A percentile compares a stretch with the other conserved stretches of the same genome.
Conservation (phyloP, 495 filamentous ascomycete species). For the Aspergillus biplanus region DNA sequence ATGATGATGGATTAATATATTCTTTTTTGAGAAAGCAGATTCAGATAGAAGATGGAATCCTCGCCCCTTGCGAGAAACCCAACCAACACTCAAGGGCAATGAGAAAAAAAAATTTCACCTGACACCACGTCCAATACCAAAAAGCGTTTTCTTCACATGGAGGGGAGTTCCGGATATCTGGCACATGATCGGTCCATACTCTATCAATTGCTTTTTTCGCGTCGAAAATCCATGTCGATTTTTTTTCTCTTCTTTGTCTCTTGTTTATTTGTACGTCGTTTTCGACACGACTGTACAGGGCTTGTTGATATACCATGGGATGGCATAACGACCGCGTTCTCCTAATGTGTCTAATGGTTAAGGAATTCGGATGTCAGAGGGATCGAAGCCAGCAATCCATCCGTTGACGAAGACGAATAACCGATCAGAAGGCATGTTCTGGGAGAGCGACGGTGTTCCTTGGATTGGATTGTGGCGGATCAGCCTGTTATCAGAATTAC, state of each 20-base stretch:
- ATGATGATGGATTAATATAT: slow-evolving; percentile 52
- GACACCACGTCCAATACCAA: slow-evolving; percentile 26
- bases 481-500: not conserved
- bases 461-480: not conserved
- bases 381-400: slow-evolving; percentile 11
- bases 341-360: slow-evolving; percentile 21
- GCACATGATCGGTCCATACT: slow-evolving; percentile 56
- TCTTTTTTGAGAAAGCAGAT: slow-evolving; percentile 49
- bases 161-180: slow-evolving; percentile 89
- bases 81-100: slow-evolving; percentile 48
- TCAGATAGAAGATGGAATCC: slow-evolving; percentile 79
- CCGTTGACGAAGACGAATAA: slow-evolving; percentile 25
- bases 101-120: slow-evolving; percentile 24
- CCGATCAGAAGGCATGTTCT: slow-evolving; percentile 20
- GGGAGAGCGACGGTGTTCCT: slow-evolving; percentile 14
- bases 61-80: slow-evolving; percentile 35
- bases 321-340: slow-evolving; percentile 32
- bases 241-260: slow-evolving; percentile 28
- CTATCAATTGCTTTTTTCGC: slow-evolving; percentile 42
- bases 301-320: slow-evolving; percentile 17
- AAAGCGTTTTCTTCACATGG: slow-evolving; percentile 42
- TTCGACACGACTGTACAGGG: slow-evolving; percentile 17
- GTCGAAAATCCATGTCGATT: slow-evolving; percentile 19
- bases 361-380: slow-evolving; percentile 23
- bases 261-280: slow-evolving; percentile 28